Evolutionary conservation across 306 rosid genomes (phyloP).

Genomic region (apple (Malus domestica)): DNA sequence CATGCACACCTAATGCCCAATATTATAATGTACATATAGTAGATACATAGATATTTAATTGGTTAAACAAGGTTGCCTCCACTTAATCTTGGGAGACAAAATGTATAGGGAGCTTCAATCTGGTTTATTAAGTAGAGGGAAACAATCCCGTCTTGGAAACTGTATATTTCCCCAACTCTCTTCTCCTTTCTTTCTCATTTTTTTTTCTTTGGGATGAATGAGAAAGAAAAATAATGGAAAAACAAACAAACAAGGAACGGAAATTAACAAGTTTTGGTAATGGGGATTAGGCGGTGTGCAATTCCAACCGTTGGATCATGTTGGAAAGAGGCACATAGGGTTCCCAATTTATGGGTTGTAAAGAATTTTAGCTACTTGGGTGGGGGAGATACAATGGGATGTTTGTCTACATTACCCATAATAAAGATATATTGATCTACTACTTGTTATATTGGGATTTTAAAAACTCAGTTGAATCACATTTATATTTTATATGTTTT

Average conservation of each 20-base stretch:
- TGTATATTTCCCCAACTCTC: not conserved
- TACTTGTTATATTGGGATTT: conserved; percentile 32
- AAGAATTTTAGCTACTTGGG: conserved; percentile 12
- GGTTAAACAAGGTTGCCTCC: not conserved
- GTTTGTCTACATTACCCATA: conserved; percentile 24
- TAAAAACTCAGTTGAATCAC: conserved; percentile 10
- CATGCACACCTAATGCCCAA: not conserved
- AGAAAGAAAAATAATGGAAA: not conserved
- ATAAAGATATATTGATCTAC: conserved; percentile 8
- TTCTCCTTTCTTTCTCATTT: not conserved
- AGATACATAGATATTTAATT: not conserved
- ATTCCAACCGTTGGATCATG: conserved; percentile 20
- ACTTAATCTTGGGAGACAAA: conserved; percentile 7
- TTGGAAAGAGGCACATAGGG: conserved; percentile 34
- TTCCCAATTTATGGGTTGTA: conserved; percentile 20
- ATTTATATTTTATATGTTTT: conserved; percentile 4
- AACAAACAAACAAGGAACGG: not conserved
- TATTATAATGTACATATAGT: not conserved
- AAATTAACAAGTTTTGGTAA: conserved; percentile 16
- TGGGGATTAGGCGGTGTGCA: conserved; percentile 16
- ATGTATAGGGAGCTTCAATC: conserved; percentile 2
- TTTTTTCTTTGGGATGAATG: not conserved
- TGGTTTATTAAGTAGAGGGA: not conserved
- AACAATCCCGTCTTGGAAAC: conserved; percentile 1
- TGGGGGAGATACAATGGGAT: conserved; percentile 11